phyloP scores from a whole-genome alignment of 1,284 basidiomycete genomes.

The Sanghuangporus baumii region DNA sequence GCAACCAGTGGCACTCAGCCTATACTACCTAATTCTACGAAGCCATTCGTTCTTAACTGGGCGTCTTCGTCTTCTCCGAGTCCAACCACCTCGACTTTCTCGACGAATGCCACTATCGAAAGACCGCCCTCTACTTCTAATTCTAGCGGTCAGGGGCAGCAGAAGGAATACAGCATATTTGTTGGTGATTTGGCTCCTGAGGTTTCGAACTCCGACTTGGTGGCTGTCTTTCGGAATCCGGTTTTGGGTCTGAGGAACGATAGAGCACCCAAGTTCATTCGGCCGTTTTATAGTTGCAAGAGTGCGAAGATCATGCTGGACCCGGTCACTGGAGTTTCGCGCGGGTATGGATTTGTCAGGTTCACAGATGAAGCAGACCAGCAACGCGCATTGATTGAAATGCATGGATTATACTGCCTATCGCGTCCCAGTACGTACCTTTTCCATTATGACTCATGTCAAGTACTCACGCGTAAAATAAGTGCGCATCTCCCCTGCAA shows the following conservation, averaged over 20 bases:
- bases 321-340: conserved; percentile 80
- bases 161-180: conserved; percentile 86
- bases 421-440: conserved; percentile 70
- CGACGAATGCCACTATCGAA: conserved; percentile 30
- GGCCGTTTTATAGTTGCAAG: conserved; percentile 83
- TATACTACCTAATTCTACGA: conserved; percentile 76
- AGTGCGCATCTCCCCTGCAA: conserved; percentile 90
- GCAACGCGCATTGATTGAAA: conserved; percentile 82
- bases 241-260: conserved; percentile 75
- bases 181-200: conserved; percentile 88
- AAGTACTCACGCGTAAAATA: conserved; percentile 7
- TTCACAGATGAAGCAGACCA: conserved; percentile 86
- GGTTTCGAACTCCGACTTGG: conserved; percentile 84
- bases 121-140: conserved; percentile 11
- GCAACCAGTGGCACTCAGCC: conserved; percentile 37
- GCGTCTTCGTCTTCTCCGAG: conserved; percentile 56
- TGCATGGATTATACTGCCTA: conserved; percentile 83
- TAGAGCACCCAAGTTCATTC: conserved; percentile 78
- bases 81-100: conserved; percentile 32
- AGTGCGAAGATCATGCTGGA: conserved; percentile 93
- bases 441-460: background rate
- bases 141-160: conserved; percentile 28
- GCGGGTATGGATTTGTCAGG: conserved; percentile 86
- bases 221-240: conserved; percentile 83
- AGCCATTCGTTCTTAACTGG: conserved; percentile 77